Conservation (phyloP, 148 eudicot species). For the Arbutus unedo region DNA sequence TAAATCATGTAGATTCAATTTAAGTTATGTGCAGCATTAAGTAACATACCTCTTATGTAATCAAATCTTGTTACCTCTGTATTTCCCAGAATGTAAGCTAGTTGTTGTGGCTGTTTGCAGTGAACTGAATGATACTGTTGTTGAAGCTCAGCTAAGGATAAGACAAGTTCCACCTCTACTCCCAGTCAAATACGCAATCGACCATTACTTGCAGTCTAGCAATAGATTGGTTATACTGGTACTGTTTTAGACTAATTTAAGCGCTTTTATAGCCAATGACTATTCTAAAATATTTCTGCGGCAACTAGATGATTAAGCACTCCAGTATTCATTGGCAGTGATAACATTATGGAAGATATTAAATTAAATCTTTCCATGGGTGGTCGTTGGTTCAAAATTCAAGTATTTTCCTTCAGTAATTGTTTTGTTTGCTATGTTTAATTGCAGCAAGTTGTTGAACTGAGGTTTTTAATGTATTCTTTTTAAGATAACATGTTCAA, state of each 20-base stretch:
- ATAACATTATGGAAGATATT: constrained; percentile 7
- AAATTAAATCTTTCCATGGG: not conserved
- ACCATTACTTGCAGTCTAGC: constrained; percentile 55
- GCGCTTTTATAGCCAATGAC: not conserved
- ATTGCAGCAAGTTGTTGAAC: not conserved
- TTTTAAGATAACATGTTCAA: not conserved
- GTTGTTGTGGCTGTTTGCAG: constrained; percentile 34
- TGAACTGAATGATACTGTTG: constrained; percentile 93
- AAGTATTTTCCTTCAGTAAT: not conserved
- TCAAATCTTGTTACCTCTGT: not conserved
- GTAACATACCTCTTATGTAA: not conserved
- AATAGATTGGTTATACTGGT: constrained; percentile 92
- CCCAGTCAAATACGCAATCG: constrained; percentile 61
- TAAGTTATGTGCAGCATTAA: constrained; percentile 5
- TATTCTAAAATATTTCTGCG: not conserved
- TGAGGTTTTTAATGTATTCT: not conserved
- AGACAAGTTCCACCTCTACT: constrained; percentile 76
- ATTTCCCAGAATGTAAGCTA: not conserved
- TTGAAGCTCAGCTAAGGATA: constrained; percentile 87
- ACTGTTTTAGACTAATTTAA: constrained; percentile 12
- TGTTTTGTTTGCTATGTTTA: not conserved
- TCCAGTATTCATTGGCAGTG: not conserved
- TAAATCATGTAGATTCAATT: not conserved
- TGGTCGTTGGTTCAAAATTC: not conserved
- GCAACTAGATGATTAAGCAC: not conserved